Evolutionary conservation across 192 early-diverging fungal genomes (phyloP).

Genomic region (Rhizophagus clarus): DNA sequence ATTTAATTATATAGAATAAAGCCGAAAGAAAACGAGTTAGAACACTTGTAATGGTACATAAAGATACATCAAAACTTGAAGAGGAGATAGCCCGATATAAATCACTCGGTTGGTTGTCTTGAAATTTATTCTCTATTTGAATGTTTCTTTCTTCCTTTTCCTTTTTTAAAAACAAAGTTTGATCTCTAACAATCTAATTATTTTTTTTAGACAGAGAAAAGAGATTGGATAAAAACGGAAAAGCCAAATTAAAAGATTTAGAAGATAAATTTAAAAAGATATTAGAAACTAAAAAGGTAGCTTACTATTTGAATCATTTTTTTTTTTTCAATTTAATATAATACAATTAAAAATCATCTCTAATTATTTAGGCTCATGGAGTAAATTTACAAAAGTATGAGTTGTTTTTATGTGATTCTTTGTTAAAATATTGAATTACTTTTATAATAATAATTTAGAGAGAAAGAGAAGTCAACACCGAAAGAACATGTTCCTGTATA

Average conservation of each 20-base stretch:
- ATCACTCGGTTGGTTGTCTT: constrained; percentile 43
- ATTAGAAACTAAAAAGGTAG: constrained; percentile 58
- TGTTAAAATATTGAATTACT: background rate
- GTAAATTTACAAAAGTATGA: constrained; percentile 5
- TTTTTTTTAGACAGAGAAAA: constrained; percentile 39
- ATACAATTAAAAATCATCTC: background rate
- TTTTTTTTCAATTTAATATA: background rate
- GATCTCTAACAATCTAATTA: constrained; percentile 1
- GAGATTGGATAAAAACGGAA: constrained; percentile 50
- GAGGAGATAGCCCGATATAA: constrained; percentile 52
- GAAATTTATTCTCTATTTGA: background rate
- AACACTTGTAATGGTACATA: constrained; percentile 52
- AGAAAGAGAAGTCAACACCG: background rate
- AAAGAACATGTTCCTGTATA: constrained; percentile 15
- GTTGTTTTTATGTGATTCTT: background rate
- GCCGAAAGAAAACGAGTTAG: constrained; percentile 60
- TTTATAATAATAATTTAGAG: background rate
- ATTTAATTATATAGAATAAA: constrained; percentile 56
- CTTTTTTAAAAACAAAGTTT: background rate
- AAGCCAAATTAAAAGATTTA: constrained; percentile 45
- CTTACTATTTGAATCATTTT: background rate
- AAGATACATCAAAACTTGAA: constrained; percentile 56
- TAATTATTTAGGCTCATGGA: constrained; percentile 17
- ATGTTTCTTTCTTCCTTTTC: background rate
- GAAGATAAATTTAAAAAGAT: constrained; percentile 57